Conservation (phyloP, 139 green algal species). For the Volvox reticuliferus region DNA sequence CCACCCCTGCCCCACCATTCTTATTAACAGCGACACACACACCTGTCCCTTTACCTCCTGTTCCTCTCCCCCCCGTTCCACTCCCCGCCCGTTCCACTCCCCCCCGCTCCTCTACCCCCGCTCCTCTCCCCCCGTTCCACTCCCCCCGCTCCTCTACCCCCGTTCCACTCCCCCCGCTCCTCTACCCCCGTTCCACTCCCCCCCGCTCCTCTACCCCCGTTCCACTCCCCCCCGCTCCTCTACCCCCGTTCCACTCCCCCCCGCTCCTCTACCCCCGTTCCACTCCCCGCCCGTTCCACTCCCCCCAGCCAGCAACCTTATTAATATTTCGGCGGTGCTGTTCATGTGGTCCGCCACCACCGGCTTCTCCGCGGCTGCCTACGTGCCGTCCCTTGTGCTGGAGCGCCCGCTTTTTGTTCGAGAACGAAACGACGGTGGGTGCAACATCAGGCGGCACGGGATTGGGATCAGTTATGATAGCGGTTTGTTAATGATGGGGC, state of each 20-base stretch:
- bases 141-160: no score
- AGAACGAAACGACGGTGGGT: conserved; percentile 63
- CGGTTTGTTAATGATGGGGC: no score
- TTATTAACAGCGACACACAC: no score
- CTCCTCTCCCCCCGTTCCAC: no score
- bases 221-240: neutral
- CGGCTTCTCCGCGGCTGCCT: conserved; percentile 44
- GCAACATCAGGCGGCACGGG: neutral
- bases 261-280: neutral
- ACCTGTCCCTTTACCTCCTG: no score
- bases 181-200: neutral
- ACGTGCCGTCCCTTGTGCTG: conserved; percentile 36
- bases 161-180: neutral
- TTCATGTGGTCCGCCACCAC: conserved; percentile 49
- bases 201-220: neutral
- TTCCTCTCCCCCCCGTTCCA: no score
- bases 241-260: no score
- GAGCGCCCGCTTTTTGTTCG: conserved; percentile 54
- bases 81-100: no score
- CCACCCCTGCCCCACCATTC: no score
- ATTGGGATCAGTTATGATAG: no score
- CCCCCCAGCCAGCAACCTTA: conserved; percentile 25
- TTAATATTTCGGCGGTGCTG: conserved; percentile 42
- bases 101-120: no score
- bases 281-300: neutral